Evolutionary conservation across 2,329 filamentous ascomycete genomes (phyloP), one percentile per base, ranked within the genome.

Genomic region (Neopestalotiopsis clavispora): DNA sequence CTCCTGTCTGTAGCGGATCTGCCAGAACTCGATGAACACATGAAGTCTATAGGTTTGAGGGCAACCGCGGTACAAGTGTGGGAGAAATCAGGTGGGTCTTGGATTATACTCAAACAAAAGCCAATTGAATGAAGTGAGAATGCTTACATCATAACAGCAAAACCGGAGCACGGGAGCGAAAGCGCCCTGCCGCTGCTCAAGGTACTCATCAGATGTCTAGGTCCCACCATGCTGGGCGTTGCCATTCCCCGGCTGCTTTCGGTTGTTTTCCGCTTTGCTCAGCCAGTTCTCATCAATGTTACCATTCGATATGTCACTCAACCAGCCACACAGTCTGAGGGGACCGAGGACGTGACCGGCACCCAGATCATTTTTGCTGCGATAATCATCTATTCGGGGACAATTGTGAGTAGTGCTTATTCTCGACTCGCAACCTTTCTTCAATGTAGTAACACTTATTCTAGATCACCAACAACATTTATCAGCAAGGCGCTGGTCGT

Each of bases 261-360:
- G 13, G 78, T 82, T 14, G 7, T 75, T 1, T 84, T 84, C 67
- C 77, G 79, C 4, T 84, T 81, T 62, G 76, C 78, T 0, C 83
- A 84, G 68, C 79, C 82, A 4, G 61, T 80, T 1, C 72, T 85
- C 2, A 84, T 84, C 45, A 78, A 77, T 23, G 67, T 74, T 4
- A 73, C 78, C 0, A 83, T 84, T 63, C 70, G 70, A 58, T 83
- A 75, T 64, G 73, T 77, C 14, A 72, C 66, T 14, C 57, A 63
- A 12, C 49, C 67, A 13, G 32, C 66, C n/a, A 28, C n/a, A 9
- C 20, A 67, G 10, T 12, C 64, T 4, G 70, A 68, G 42, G 42
- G 17, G 14, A n/a, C 63, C 1, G 10, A 34, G 40, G 34, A 62
- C 32, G 70, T 63, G 61, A 69, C 57, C 60, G 75, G 75, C 13